These are phyloP conservation scores for Fusarium lateritium DNA, from an alignment of 2,329 filamentous ascomycete species.

Conservation along the genomic window DNA sequence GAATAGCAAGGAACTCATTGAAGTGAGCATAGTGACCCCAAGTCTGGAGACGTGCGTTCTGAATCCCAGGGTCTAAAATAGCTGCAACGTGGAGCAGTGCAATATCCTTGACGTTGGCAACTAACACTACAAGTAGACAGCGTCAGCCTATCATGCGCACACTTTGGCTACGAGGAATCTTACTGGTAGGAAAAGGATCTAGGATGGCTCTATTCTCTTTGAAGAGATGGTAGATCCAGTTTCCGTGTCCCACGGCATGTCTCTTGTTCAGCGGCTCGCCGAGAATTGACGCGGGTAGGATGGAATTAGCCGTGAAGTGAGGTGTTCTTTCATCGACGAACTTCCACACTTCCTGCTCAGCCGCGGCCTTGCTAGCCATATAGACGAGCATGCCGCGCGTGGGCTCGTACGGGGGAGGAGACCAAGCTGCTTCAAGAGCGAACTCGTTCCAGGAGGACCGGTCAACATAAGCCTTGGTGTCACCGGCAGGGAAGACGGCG, in stretches of 20 bases:
- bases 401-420: conserved; percentile 45
- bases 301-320: conserved; percentile 44
- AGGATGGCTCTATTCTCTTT: conserved; percentile 7
- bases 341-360: conserved; percentile 52
- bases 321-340: conserved; percentile 47
- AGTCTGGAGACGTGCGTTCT: conserved; percentile 17
- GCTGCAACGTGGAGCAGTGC: conserved; percentile 21
- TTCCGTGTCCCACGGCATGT: conserved; percentile 14
- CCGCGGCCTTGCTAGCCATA: conserved; percentile 51
- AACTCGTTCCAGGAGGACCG: conserved; percentile 52
- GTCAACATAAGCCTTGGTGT: conserved; percentile 30
- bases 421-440: conserved; percentile 50
- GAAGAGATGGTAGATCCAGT: conserved; percentile 13
- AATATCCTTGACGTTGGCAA: conserved; percentile 22
- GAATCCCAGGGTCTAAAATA: conserved; percentile 12
- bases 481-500: conserved; percentile 3
- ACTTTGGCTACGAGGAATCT: not conserved
- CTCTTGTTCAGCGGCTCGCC: conserved; percentile 41
- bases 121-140: conserved; percentile 2
- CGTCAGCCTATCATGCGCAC: not conserved
- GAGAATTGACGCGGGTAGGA: conserved; percentile 24
- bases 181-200: conserved; percentile 11
- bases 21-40: conserved; percentile 26
- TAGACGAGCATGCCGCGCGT: conserved; percentile 44
- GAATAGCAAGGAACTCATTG: conserved; percentile 20